Base-by-base conservation (phyloP, 2,329 filamentous ascomycete species). In the Alternaria gaisen region DNA sequence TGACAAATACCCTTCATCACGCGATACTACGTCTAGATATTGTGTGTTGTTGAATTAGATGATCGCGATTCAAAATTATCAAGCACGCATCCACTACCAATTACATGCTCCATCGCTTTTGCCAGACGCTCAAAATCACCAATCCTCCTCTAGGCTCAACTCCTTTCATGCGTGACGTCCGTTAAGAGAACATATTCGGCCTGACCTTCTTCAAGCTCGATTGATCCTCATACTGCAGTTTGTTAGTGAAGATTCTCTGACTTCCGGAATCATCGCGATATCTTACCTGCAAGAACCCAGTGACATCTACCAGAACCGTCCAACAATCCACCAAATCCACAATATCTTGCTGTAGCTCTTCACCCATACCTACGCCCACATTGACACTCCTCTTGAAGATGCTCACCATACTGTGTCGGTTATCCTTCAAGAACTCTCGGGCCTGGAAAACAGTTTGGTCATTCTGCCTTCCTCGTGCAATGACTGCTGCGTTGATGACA, bases 371-470 rank as follows among this genome's bases (percentile, higher is more conserved):
- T 2, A 42, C 64, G 4, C 91, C 91, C 58, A 97, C 91, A 48
- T 91, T 91, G 0, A 92, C 92, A 69, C 91, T 92, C 67, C 93
- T 86, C 82, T 99, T 99, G 72, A 99, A 91, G 20, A 97, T 90
- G 46, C 93, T 91, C 65, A 95, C 88, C 71, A 98, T 92, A 58
- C 94, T 88, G 77, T 90, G 88, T 63, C 94, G 86, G 77, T 97
- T 93, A 66, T 95, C 91, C 6, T 86, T 85, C 61, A 99, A 82
- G 80, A 99, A 99, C 36, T 85, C 85, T 57, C 91, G 87, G 1
- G 90, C 93, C 74, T 94, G 91, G 41, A 90, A 85, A 41, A 94
- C 79, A 2, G 87, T 87, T 60, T 88, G 85, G 57, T 88, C 87
- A 76, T 97, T 97, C 72, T 96, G 91, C 18, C 90, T 84, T 0